These are phyloP conservation scores for Nemophila menziesii DNA, from an alignment of 257 asterid genomes.

Conservation along the genomic window DNA sequence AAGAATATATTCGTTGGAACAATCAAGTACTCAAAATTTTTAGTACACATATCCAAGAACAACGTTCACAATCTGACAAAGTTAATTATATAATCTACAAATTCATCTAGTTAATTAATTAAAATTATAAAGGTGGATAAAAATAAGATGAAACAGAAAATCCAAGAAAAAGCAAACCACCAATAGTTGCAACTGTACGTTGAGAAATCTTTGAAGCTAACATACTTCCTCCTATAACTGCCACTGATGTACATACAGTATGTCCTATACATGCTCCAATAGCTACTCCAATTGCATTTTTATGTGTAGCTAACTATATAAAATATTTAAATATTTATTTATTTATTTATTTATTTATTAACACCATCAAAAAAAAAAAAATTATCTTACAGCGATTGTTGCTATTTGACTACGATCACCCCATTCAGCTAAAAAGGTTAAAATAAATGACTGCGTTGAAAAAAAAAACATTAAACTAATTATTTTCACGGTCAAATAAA, in stretches of 20 bases:
- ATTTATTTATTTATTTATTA: too few relatives aligned
- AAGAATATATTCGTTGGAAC: background rate
- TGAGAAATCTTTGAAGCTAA: conserved; percentile 93
- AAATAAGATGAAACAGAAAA: conserved; percentile 81
- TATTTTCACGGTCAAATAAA: background rate
- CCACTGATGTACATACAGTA: conserved; percentile 79
- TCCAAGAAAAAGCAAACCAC: conserved; percentile 87
- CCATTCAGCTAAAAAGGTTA: conserved; percentile 97
- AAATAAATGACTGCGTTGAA: conserved; percentile 64
- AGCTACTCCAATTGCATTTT: conserved; percentile 87
- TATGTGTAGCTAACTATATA: conserved; percentile 83
- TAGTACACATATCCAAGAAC: too few relatives aligned
- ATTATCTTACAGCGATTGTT: conserved; percentile 78
- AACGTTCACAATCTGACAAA: background rate
- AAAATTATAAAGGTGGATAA: conserved; percentile 78
- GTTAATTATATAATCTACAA: conserved; percentile 19
- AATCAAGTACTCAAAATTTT: background rate
- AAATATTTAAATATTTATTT: too few relatives aligned
- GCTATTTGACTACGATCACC: conserved; percentile 99
- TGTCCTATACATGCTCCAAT: conserved; percentile 78
- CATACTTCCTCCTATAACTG: conserved; percentile 96
- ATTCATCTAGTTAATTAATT: conserved; percentile 1
- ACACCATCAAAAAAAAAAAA: background rate
- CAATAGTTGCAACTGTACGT: conserved; percentile 79
- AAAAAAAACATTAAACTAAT: background rate